A percentile compares a stretch with the other conserved stretches of the same genome.
These are phyloP conservation scores for Talaromyces sp. DNA, from an alignment of 2,329 filamentous ascomycete genomes.

Conservation along the genomic window DNA sequence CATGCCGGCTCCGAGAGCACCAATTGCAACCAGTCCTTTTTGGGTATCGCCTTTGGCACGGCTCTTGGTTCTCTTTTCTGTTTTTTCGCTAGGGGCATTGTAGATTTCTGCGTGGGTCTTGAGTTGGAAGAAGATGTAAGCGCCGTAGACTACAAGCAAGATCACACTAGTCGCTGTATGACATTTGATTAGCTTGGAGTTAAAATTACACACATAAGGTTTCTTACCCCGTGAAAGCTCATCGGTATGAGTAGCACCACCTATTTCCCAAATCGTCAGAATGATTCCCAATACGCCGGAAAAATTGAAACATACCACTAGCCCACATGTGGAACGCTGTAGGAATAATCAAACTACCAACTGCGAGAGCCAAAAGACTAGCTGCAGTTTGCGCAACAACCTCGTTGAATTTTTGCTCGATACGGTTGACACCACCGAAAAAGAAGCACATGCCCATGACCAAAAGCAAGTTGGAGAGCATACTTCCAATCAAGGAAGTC, in stretches of 20 bases:
- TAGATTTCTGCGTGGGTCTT: slow-evolving; percentile 80
- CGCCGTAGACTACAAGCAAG: slow-evolving; percentile 75
- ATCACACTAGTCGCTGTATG: slow-evolving; percentile 62
- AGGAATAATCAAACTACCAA: slow-evolving; percentile 80
- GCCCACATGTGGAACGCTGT: slow-evolving; percentile 72
- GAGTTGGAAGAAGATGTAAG: slow-evolving; percentile 86
- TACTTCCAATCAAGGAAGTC: slow-evolving; percentile 86
- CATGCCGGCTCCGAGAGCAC: slow-evolving; percentile 50
- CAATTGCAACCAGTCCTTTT: slow-evolving; percentile 52
- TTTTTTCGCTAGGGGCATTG: slow-evolving; percentile 74
- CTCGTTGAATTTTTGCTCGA: slow-evolving; percentile 86
- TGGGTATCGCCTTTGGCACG: slow-evolving; percentile 47
- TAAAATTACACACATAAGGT: not conserved
- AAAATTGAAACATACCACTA: slow-evolving; percentile 25
- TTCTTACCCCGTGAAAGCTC: slow-evolving; percentile 16
- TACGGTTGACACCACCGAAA: slow-evolving; percentile 72
- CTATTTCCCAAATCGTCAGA: not conserved
- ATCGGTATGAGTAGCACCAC: slow-evolving; percentile 14
- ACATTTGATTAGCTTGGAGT: not conserved
- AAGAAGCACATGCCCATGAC: slow-evolving; percentile 93
- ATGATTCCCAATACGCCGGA: not conserved
- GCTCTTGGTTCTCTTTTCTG: slow-evolving; percentile 54
- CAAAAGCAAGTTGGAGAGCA: slow-evolving; percentile 83
- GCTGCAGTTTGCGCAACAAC: slow-evolving; percentile 88
- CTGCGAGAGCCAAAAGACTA: slow-evolving; percentile 72